Conservation (phyloP, 2,329 filamentous ascomycete genomes). For the Botrytis medusae region DNA sequence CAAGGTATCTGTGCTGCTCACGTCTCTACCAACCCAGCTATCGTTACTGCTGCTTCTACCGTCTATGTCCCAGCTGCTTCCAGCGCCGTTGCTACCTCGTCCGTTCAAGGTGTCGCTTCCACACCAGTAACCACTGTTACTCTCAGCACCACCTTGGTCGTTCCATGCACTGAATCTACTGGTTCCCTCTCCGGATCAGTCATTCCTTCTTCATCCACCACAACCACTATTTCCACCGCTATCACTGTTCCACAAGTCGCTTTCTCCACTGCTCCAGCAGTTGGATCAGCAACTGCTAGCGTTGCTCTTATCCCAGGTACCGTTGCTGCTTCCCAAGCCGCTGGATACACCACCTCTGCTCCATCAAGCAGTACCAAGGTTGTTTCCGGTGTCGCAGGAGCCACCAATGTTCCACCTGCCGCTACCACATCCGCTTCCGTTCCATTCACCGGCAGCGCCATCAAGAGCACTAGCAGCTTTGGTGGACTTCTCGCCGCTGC, state of each 20-base stretch:
- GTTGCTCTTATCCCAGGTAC: constrained; percentile 44
- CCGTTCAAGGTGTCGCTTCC: constrained; percentile 35
- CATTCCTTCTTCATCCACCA: constrained; percentile 53
- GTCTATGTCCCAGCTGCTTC: constrained; percentile 55
- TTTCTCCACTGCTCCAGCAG: constrained; percentile 41
- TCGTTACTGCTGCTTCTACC: constrained; percentile 72
- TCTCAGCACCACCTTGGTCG: constrained; percentile 52
- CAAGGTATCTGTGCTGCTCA: constrained; percentile 84
- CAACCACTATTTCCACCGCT: constrained; percentile 48
- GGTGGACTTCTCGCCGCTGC: constrained; percentile 33
- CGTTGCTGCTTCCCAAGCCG: constrained; percentile 25
- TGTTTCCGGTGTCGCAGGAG: constrained; percentile 18
- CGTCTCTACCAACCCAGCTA: constrained; percentile 75
- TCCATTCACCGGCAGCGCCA: constrained; percentile 40
- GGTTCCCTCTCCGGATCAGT: constrained; percentile 43
- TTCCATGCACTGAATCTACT: constrained; percentile 48
- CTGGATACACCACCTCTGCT: constrained; percentile 30
- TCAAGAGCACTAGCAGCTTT: constrained; percentile 32
- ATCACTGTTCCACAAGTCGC: constrained; percentile 54
- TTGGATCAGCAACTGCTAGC: constrained; percentile 22
- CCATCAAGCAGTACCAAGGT: constrained; percentile 20
- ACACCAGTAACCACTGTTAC: constrained; percentile 50
- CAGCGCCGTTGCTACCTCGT: constrained; percentile 26
- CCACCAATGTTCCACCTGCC: constrained; percentile 32
- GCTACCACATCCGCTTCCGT: constrained; percentile 40